Base-by-base conservation (phyloP, 208 protist species). In the Lotmaria passim region DNA sequence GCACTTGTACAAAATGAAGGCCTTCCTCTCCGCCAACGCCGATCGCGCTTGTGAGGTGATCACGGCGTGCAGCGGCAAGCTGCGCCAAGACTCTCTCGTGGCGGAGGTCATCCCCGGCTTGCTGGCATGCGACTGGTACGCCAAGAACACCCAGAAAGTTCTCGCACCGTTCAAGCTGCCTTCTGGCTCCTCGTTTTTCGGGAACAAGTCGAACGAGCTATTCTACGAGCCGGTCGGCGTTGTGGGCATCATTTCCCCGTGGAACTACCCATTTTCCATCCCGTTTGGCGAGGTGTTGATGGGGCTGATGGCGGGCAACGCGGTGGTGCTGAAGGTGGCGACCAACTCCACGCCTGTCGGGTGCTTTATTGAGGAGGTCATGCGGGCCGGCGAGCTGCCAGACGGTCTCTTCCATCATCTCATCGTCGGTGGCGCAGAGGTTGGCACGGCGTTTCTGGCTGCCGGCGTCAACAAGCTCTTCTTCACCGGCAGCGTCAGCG, bases 231-330 rank as follows among this genome's bases (percentile, higher is more conserved):
- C 91, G 53, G 65, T 94, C 48, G 91, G 91, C 21, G 86, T 94
- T 14, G 87, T 96, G 19, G 89, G 85, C 30, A 90, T 96, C 50
- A 90, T 96, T 64, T 93, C 91, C 10, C 89, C 91, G 30, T 96
- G 91, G 89, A 96, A 96, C 57, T 96, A 88, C 70, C 91, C 91
- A 12, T 91, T 94, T 59, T 58, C 87, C 11, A 92, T 96, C 47
- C 89, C 91, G 14, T 96, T 96, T 69, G 86, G 78, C 1, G 90
- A 95, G 61, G 70, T 95, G 12, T 43, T 94, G 21, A 93, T 94
- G 89, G 89, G 60, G 0, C 64, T 94, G 24, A 94, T 96, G 89
- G 83, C 90, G 4, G 88, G 90, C 31, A 96, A 96, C 56, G 86
- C 79, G 23, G 73, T 94, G 21, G 26, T 94, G 21, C 71, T 96